Evolutionary conservation across 1,284 basidiomycete genomes (phyloP), one percentile per base, ranked within the genome.

Genomic region (Cryptococcus depauperatus): DNA sequence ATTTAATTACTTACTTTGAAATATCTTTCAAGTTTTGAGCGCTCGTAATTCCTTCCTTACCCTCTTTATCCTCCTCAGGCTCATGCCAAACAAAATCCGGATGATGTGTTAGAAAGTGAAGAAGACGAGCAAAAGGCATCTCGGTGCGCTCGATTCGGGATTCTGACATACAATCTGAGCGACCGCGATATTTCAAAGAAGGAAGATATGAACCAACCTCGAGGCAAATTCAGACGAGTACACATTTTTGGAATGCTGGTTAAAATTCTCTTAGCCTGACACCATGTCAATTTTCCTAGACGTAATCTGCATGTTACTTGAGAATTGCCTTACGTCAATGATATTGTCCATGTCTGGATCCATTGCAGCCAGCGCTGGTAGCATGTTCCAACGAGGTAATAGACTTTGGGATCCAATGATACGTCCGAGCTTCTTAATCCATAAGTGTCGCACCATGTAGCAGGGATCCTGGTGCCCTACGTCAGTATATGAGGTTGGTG

Each of bases 81-180:
- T 50, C 22, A 13, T 44, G 35, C 52, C 49, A 55, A n/a, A 74
- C 75, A 59, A 91, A 90, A 68, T 98, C 93, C 2, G 93, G 92
- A 69, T 98, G 93, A 63, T 95, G 90, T 0, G 91, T 85, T 2
- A 98, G 75, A 1, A 93, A 68, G 61, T 92, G 85, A 5, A 98
- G 74, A 13, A 97, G 71, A 4, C 91, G 82, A 26, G 91, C 80
- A 57, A 97, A 85, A 1, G 84, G 79, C 47, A 83, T 73, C 62
- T 97, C 93, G 46, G 93, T 77, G 37, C 80, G 70, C 21, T 81
- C 75, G 8, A 89, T 73, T 32, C 79, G 76, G 21, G 78, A 58
- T n/a, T 74, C 82, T 80, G 58, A n/a, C n/a, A n/a, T n/a, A n/a
- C n/a, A n/a, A n/a, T n/a, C n/a, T n/a, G n/a, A n/a, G n/a, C n/a